Percentiles rank a stretch among this genome's conserved stretches.
These are phyloP conservation scores for Cyberlindnera bimundalis DNA, from an alignment of 805 yeast species.

Conservation along the genomic window DNA sequence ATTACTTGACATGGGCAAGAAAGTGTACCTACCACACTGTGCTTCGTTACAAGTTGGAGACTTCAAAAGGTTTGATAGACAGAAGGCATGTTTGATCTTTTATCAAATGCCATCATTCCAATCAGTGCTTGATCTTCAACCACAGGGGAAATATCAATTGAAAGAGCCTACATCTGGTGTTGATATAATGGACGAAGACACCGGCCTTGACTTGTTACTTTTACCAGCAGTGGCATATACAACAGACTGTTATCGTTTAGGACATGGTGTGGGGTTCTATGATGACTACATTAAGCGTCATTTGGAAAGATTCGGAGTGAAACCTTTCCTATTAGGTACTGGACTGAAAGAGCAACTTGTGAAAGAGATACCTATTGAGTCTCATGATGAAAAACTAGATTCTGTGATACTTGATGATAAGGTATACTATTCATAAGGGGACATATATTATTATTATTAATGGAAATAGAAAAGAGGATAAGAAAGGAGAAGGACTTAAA, in stretches of 20 bases:
- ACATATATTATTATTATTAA: too few relatives aligned
- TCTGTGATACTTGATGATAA: constrained; percentile 44
- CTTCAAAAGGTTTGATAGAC: constrained; percentile 28
- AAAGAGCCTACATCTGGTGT: constrained; percentile 56
- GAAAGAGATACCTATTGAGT: constrained; percentile 49
- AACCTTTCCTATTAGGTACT: constrained; percentile 54
- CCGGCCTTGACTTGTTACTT: constrained; percentile 65
- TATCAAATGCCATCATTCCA: constrained; percentile 41
- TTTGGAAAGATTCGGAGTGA: constrained; percentile 16
- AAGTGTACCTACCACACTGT: constrained; percentile 59
- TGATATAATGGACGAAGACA: constrained; percentile 25
- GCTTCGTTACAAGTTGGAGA: constrained; percentile 16
- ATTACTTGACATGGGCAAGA: constrained; percentile 48
- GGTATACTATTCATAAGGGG: constrained; percentile 3
- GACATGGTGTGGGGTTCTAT: constrained; percentile 93
- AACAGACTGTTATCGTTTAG: constrained; percentile 47
- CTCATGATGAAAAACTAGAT: constrained; percentile 62
- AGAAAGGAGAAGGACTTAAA: neutral
- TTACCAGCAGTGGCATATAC: constrained; percentile 88
- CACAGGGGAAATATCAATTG: constrained; percentile 65
- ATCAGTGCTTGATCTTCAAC: constrained; percentile 46
- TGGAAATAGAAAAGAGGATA: too few relatives aligned
- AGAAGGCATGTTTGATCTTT: constrained; percentile 52
- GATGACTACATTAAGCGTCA: constrained; percentile 68
- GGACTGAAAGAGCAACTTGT: constrained; percentile 66